Conservation (phyloP, 225 moss, liverwort and hornwort genomes). For the Climacium dendroides region DNA sequence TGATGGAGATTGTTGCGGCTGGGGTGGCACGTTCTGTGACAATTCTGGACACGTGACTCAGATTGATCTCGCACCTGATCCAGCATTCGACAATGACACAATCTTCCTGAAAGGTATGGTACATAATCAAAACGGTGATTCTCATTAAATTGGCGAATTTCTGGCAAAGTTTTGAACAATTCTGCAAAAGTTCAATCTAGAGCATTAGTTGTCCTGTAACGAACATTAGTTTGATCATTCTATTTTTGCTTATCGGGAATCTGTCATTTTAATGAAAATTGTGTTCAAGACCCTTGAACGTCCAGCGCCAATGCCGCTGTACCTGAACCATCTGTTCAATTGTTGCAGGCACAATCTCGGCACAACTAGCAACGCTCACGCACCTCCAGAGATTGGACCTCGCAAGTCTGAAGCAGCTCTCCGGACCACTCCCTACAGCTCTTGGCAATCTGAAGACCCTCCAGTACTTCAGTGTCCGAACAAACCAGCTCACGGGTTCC, state of each 20-base stretch:
- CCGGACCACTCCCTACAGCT: constrained; percentile 7
- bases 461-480: constrained; percentile 1
- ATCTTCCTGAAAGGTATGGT: neutral
- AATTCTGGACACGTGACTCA: neutral
- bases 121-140: neutral
- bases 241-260: neutral
- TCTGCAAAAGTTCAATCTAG: neutral
- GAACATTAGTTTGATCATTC: neutral
- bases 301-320: neutral
- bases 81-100: constrained; percentile 4
- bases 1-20: constrained; percentile 13
- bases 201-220: neutral
- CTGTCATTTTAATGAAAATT: neutral
- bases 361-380: neutral
- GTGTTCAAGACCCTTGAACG: neutral
- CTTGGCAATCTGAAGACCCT: constrained; percentile 4
- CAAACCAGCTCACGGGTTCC: constrained; percentile 7
- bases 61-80: constrained; percentile 10
- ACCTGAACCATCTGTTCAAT: neutral
- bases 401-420: constrained; percentile 7
- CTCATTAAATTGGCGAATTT: neutral
- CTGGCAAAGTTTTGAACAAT: neutral
- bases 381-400: constrained; percentile 1
- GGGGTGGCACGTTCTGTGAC: constrained; percentile 12
- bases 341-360: constrained; percentile 3